Evolutionary conservation across 495 filamentous ascomycete species (phyloP), one percentile per base, ranked within the genome.

Genomic region (Aspergillus bridgeri): DNA sequence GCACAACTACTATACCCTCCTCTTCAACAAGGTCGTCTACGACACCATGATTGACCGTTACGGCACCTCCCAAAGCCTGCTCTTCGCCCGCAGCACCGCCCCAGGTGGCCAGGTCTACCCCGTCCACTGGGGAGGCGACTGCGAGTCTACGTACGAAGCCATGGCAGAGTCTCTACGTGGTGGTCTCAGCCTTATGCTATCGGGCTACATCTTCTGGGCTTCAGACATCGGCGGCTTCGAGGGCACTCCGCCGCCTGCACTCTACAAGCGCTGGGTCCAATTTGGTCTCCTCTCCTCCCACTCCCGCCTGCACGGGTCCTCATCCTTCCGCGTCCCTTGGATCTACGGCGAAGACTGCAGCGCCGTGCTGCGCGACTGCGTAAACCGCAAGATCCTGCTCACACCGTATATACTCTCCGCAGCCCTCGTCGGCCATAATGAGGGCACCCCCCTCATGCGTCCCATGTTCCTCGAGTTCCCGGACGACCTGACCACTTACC

Each of bases 211-310:
- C 33, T 89, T 88, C 73, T 89, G 86, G 85, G 81, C 79, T 21
- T 79, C 80, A 48, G 87, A 89, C 65, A 90, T 90, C 57, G 87
- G 87, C 38, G 87, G 87, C 17, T 90, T 89, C 63, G 87, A 89
- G 62, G 87, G 86, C 3, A 81, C 75, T 9, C 87, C 86, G 8
- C 77, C 81, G 6, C 81, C 86, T 0, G 83, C 83, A 65, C 81
- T 89, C 58, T 90, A 90, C 68, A 90, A 89, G 68, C 82, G 87
- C 33, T 90, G 87, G 87, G 85, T 89, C 6, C 85, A 86, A 5
- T 88, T 89, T 59, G 86, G 87, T 0, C 77, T 89, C 0, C 66
- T 90, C 15, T 88, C 83, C 60, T 83, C 81, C 0, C 86, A 89
- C 66, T 86, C 81, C 38, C 81, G 86, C 3, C 75, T 90, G 4